These are phyloP conservation scores for Zea luxurians DNA, from an alignment of 176 grass and related monocot species.

Conservation along the genomic window DNA sequence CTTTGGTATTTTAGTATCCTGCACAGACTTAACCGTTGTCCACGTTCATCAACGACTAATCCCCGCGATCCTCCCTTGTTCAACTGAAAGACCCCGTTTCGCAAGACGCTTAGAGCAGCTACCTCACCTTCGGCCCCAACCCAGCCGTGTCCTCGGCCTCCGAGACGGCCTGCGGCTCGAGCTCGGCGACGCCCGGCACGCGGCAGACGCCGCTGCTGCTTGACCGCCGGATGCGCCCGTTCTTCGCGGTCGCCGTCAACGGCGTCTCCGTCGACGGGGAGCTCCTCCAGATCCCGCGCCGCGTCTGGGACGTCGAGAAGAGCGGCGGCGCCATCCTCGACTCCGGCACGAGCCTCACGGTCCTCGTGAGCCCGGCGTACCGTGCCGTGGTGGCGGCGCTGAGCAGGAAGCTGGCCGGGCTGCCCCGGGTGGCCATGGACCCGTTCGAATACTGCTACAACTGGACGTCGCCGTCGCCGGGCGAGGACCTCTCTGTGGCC, in stretches of 20 bases:
- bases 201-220: conserved; percentile 67
- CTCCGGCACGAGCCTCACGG: conserved; percentile 80
- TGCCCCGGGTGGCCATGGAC: conserved; percentile 60
- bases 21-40: too few species aligned
- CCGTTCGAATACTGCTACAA: conserved; percentile 99
- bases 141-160: conserved; percentile 16
- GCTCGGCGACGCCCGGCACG: background rate
- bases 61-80: too few species aligned
- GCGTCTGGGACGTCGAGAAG: conserved; percentile 69
- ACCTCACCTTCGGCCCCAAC: conserved; percentile 79
- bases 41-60: too few species aligned
- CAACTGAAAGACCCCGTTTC: too few species aligned
- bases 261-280: conserved; percentile 65
- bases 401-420: conserved; percentile 40
- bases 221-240: conserved; percentile 56
- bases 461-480: conserved; percentile 62
- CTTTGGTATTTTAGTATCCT: too few species aligned
- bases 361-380: conserved; percentile 70
- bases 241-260: conserved; percentile 64
- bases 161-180: background rate
- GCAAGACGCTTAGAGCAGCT: conserved; percentile 44
- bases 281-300: conserved; percentile 58
- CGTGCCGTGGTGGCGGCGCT: conserved; percentile 56
- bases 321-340: conserved; percentile 86
- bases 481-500: background rate